Base-by-base conservation (phyloP, 495 filamentous ascomycete species). In the Penicillium malachiteum region DNA sequence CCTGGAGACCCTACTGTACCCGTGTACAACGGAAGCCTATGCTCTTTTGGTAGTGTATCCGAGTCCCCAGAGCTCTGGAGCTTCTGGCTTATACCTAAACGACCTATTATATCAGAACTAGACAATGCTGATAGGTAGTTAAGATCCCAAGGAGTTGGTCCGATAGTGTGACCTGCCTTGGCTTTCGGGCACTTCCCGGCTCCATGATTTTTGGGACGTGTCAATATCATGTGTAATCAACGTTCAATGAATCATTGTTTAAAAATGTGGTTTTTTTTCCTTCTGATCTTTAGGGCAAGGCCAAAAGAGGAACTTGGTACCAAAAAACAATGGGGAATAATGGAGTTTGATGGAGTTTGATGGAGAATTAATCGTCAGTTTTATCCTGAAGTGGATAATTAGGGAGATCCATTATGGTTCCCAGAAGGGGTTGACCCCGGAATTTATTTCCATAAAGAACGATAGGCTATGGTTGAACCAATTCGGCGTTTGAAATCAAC, bases 21-120 rank as follows among this genome's bases (percentile, higher is more conserved):
- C 34, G 34, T 9, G 38, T 37, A 26, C 4, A 26, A 4, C 21
- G 21, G 21, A 26, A 26, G 34, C 35, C 37, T 49, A 55, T 55
- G 48, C 37, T 49, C 7, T 11, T 48, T 49, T 49, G 53, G 53
- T 32, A 31, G 31, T 48, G 17, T 35, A 10, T 49, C 21, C 21
- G 21, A 26, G 21, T 26, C 45, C 35, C 52, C 37, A 44, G 52
- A 55, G 52, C 52, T 37, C 41, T 45, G 47, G 31, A 10, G 13
- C n/a, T 9, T 30, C 46, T 9, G 17, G 16, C 34, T 37, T 31
- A 48, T 9, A 37, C 34, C 2, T 26, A 4, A 26, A 26, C 4
- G 21, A 26, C 21, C 21, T 26, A 26, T 1, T 26, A 26, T 26
- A 26, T 26, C 21, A 26, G 1, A 26, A 26, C 2, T 4, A 26